Conservation (phyloP, 225 moss, liverwort and hornwort species). For the Marchantia polymorpha region DNA sequence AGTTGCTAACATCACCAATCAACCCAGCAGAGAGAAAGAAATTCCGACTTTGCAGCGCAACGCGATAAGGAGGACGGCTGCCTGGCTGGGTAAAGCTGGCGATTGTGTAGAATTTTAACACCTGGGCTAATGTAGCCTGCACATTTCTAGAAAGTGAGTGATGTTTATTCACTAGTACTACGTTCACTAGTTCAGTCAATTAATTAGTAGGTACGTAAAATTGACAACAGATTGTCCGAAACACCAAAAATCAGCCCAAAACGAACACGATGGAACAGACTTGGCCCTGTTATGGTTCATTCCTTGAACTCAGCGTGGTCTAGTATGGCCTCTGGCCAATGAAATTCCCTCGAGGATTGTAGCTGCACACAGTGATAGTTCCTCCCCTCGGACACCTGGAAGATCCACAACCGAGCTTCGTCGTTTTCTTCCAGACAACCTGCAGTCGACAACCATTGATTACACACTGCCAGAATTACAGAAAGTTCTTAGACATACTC, state of each 20-base stretch:
- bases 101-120: not conserved
- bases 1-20: not conserved
- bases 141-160: not conserved
- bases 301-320: not conserved
- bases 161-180: too few relatives aligned
- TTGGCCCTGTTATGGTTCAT: not conserved
- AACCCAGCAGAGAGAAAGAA: not conserved
- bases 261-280: not conserved
- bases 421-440: conserved; percentile 56
- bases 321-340: conserved; percentile 20
- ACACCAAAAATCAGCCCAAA: not conserved
- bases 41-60: not conserved
- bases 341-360: conserved; percentile 21
- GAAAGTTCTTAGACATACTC: too few relatives aligned
- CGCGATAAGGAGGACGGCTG: not conserved
- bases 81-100: not conserved
- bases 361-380: conserved; percentile 58
- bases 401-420: conserved; percentile 50
- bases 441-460: conserved; percentile 19
- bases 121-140: not conserved
- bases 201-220: too few relatives aligned
- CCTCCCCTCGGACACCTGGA: conserved; percentile 31
- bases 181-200: too few relatives aligned
- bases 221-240: too few relatives aligned
- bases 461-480: not conserved